Evolutionary conservation across 2,329 filamentous ascomycete species (phyloP), one percentile per base, ranked within the genome.

Genomic region (Byssothecium circinans): DNA sequence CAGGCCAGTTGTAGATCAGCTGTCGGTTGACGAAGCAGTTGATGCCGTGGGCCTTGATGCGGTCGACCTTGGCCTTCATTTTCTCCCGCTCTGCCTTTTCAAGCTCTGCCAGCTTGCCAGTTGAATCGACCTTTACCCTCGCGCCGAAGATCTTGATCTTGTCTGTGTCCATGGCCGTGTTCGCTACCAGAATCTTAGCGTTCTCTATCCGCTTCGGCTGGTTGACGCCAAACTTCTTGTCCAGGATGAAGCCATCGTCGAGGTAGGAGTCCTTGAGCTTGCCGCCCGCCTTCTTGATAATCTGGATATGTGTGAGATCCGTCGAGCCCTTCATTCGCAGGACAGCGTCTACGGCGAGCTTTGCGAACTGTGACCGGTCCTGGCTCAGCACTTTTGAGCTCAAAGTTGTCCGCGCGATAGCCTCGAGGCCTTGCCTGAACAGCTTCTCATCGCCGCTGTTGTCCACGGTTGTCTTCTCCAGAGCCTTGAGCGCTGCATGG

Each of bases 21-120:
- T 99, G 94, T 62, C 94, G 82, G 82, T 99, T 99, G 74, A 99
- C 96, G 75, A 99, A 99, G 81, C 94, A 97, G 82, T 99, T 99
- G 78, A 99, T 96, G 50, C 94, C 94, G 68, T 99, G 94, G 38
- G 90, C 83, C 83, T 97, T 99, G 78, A 99, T 99, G 75, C 90
- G 92, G 56, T 99, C 94, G 37, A 99, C 94, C 82, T 99, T 99
- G 58, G 89, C 88, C 81, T 91, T 95, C 94, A 99, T 99, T 85
- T 97, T 97, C 65, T 99, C 94, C 65, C 90, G 88, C 79, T 97
- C 94, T 5, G 94, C 94, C 81, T 95, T 96, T 75, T 99, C 94
- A 45, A 99, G 80, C 66, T 99, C 94, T n/a, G 94, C 94, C 41
- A 99, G 82, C 80, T 97, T 96, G 71, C 90, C 90, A 2, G 94